Percentiles rank a stretch among this genome's conserved stretches.
Evolutionary conservation across 75 land plant species (phyloP).

Genomic region (Pseudotsuga menziesii): DNA sequence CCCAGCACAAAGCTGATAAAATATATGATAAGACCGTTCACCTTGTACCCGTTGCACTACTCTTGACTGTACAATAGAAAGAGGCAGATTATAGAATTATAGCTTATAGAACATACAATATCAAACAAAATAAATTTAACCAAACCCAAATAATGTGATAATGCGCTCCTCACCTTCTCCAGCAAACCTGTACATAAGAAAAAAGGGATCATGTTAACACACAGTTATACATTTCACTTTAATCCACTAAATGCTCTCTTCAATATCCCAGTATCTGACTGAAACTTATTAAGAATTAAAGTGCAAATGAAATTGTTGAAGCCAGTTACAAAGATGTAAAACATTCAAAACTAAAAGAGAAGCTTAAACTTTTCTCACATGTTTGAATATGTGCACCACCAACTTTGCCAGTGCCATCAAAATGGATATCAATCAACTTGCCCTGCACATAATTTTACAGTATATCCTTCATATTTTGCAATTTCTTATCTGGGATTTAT

Average conservation of each 20-base stretch:
- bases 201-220: not conserved
- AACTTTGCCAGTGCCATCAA: slow-evolving; percentile 81
- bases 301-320: too few relatives aligned
- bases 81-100: not conserved
- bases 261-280: not conserved
- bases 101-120: not conserved
- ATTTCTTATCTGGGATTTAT: not conserved
- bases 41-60: slow-evolving; percentile 91
- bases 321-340: not conserved
- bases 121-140: not conserved
- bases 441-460: slow-evolving; percentile 57
- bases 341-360: not conserved
- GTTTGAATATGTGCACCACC: slow-evolving; percentile 96
- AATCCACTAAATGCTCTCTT: not conserved
- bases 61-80: slow-evolving; percentile 68
- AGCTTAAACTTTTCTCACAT: slow-evolving; percentile 43
- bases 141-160: not conserved
- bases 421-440: slow-evolving; percentile 94
- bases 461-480: not conserved
- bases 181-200: slow-evolving; percentile 42
- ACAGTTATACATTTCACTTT: not conserved
- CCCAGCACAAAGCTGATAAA: slow-evolving; percentile 99
- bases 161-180: slow-evolving; percentile 48
- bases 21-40: slow-evolving; percentile 97
- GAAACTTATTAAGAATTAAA: too few relatives aligned